Percentiles rank a stretch among this genome's conserved stretches.
Conservation (phyloP, 768 basidiomycete genomes). For the Pleurotus tuber-regium region DNA sequence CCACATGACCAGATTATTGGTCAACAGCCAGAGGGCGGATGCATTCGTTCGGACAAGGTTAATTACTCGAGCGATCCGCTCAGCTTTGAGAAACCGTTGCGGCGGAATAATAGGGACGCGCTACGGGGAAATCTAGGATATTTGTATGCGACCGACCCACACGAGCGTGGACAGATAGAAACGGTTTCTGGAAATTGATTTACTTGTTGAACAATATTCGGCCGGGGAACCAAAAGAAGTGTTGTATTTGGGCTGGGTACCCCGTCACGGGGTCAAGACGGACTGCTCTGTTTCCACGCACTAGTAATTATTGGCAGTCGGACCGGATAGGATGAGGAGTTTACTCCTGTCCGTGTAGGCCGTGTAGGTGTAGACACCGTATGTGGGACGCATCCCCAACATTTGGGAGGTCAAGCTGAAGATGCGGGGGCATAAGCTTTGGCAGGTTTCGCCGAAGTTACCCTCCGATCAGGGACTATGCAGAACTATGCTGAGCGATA, state of each 20-base stretch:
- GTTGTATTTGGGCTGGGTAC: background rate
- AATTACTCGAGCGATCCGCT: conserved; percentile 6
- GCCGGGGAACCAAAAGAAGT: background rate
- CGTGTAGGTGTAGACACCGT: conserved; percentile 4
- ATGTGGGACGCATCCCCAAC: conserved; percentile 9
- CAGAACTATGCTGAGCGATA: background rate
- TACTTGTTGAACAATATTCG: background rate
- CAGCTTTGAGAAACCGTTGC: background rate
- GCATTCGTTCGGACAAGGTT: conserved; percentile 8
- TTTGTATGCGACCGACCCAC: background rate
- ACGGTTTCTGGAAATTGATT: background rate
- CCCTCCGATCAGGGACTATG: conserved; percentile 4
- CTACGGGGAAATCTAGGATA: conserved; percentile 7
- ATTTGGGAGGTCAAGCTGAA: conserved; percentile 5
- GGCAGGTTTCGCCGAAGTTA: conserved; percentile 9
- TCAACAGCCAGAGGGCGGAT: conserved; percentile 1
- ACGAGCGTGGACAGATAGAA: conserved; percentile 4
- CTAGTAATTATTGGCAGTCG: conserved; percentile 1
- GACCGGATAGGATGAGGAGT: conserved; percentile 4
- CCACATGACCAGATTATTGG: conserved; percentile 7
- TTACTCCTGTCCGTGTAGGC: background rate
- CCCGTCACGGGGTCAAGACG: conserved; percentile 3
- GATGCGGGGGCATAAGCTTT: conserved; percentile 7
- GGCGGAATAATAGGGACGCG: conserved; percentile 2
- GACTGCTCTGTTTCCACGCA: conserved; percentile 6